phyloP scores from a whole-genome alignment of 441 rosid species.

The Brassica balearica region DNA sequence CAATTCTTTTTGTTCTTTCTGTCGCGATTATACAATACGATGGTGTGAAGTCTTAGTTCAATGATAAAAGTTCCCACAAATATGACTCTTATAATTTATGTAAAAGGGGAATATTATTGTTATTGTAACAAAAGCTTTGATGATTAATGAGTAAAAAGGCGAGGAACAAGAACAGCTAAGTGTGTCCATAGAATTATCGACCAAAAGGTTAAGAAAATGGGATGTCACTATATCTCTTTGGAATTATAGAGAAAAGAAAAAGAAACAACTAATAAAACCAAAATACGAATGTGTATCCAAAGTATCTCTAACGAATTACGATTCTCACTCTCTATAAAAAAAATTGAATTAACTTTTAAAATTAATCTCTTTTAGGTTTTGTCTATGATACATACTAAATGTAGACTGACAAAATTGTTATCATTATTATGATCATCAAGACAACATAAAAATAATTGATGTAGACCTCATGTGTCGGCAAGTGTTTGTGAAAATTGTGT shows the following conservation, averaged over 20 bases:
- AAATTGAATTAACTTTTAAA: not conserved
- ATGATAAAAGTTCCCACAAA: not conserved
- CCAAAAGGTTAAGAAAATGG: constrained; percentile 41
- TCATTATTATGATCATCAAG: not conserved
- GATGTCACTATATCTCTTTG: constrained; percentile 19
- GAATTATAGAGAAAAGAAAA: constrained; percentile 3
- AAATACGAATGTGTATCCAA: constrained; percentile 6
- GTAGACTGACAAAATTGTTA: not conserved
- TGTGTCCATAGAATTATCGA: constrained; percentile 24
- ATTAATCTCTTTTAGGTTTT: constrained; percentile 1
- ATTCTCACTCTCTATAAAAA: not conserved
- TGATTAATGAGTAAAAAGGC: constrained; percentile 35
- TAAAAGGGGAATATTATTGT: constrained; percentile 21
- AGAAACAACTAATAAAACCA: constrained; percentile 33
- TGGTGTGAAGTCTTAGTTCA: not conserved
- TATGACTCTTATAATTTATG: constrained; percentile 8
- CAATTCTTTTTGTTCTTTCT: not conserved
- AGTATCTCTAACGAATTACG: constrained; percentile 1
- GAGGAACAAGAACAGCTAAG: constrained; percentile 41
- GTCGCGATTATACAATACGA: not conserved
- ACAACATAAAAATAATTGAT: not conserved
- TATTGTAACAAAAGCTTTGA: constrained; percentile 17
- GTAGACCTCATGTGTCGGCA: not conserved
- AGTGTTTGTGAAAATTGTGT: not conserved
- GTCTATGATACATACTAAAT: constrained; percentile 12